A percentile compares a stretch with the other conserved stretches of the same genome.
These are phyloP conservation scores for Boletus rufocinnamomeus DNA, from an alignment of 768 basidiomycete genomes.

Conservation along the genomic window DNA sequence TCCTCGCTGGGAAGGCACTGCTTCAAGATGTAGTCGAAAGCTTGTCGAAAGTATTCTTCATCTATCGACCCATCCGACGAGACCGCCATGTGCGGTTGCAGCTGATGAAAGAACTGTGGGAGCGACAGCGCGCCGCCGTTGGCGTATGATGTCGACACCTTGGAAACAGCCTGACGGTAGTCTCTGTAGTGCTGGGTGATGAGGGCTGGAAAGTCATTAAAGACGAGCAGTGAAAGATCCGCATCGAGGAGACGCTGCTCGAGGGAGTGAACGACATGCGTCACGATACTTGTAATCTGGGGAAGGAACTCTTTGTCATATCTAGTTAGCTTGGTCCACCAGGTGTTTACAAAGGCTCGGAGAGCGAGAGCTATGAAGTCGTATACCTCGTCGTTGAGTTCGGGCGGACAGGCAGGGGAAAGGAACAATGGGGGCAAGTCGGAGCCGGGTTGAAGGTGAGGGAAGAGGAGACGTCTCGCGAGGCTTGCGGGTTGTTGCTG, in stretches of 20 bases:
- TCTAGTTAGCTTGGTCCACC: slow-evolving; percentile 83
- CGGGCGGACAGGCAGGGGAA: slow-evolving; percentile 44
- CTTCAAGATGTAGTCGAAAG: slow-evolving; percentile 74
- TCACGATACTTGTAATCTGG: slow-evolving; percentile 61
- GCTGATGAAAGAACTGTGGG: slow-evolving; percentile 71
- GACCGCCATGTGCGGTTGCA: slow-evolving; percentile 86
- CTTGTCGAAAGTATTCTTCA: slow-evolving; percentile 76
- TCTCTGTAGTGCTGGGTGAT: slow-evolving; percentile 77
- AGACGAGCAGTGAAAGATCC: slow-evolving; percentile 63
- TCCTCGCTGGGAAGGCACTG: slow-evolving; percentile 76
- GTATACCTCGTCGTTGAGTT: slow-evolving; percentile 60
- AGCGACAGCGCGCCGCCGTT: slow-evolving; percentile 62
- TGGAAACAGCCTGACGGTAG: slow-evolving; percentile 67
- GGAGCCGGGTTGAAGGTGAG: slow-evolving; percentile 43
- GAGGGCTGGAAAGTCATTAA: slow-evolving; percentile 62
- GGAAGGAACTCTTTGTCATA: slow-evolving; percentile 84
- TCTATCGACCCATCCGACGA: slow-evolving; percentile 65
- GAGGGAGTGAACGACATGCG: slow-evolving; percentile 57
- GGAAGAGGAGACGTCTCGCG: slow-evolving; percentile 66
- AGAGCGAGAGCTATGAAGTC: slow-evolving; percentile 80
- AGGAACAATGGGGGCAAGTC: slow-evolving; percentile 57
- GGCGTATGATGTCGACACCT: slow-evolving; percentile 70
- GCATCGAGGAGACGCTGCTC: slow-evolving; percentile 55
- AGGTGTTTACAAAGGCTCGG: slow-evolving; percentile 76
- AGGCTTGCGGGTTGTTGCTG: slow-evolving; percentile 40